Evolutionary conservation across 306 rosid species (phyloP).

Genomic region (Elaeagnus macrophylla): DNA sequence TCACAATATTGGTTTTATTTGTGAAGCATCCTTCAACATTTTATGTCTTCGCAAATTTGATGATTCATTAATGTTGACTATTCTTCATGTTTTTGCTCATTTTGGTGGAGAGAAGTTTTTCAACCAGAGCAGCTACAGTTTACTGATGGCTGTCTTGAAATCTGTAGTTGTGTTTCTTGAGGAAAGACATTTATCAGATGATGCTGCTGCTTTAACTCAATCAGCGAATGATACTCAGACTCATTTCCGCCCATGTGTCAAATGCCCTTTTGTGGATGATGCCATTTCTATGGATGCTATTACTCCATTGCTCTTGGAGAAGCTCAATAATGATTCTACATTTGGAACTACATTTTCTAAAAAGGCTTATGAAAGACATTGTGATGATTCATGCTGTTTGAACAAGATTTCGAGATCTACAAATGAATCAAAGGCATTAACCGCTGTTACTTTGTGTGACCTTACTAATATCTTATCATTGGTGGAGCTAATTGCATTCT

Average conservation of each 20-base stretch:
- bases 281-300: constrained; percentile 43
- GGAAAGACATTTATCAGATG: constrained; percentile 26
- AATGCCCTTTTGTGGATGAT: constrained; percentile 59
- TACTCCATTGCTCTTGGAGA: constrained; percentile 45
- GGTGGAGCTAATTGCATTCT: constrained; percentile 68
- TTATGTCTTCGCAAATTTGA: constrained; percentile 35
- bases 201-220: constrained; percentile 31
- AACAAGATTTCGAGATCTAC: constrained; percentile 26
- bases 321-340: constrained; percentile 24
- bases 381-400: constrained; percentile 30
- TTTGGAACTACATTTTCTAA: constrained; percentile 15
- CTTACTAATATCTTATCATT: constrained; percentile 55
- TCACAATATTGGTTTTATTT: constrained; percentile 39
- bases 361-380: constrained; percentile 19
- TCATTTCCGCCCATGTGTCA: constrained; percentile 25
- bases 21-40: constrained; percentile 53
- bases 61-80: constrained; percentile 38
- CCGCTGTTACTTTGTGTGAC: constrained; percentile 22
- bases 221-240: constrained; percentile 28
- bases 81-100: constrained; percentile 70
- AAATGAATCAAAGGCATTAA: constrained; percentile 20
- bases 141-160: constrained; percentile 46
- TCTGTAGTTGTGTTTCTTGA: constrained; percentile 60
- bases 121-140: constrained; percentile 22
- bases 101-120: constrained; percentile 56